These are phyloP conservation scores for Erodium maritimum DNA, from an alignment of 345 rosid genomes.

Conservation along the genomic window DNA sequence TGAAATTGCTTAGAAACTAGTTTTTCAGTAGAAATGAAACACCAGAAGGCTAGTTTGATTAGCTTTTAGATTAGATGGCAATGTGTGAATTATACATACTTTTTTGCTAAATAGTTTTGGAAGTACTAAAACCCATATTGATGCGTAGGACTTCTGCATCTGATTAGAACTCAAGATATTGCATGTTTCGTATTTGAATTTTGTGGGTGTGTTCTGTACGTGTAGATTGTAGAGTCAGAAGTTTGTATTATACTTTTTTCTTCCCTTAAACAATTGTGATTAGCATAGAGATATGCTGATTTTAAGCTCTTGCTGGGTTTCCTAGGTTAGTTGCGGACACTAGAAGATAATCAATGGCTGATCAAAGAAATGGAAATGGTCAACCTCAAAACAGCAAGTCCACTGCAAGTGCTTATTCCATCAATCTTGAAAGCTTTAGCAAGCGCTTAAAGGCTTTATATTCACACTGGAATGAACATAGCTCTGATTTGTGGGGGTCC, in stretches of 20 bases:
- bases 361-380: constrained; percentile 39
- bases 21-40: too few species aligned
- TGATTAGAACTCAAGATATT: neutral
- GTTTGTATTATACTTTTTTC: neutral
- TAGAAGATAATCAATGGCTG: constrained; percentile 35
- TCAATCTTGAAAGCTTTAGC: constrained; percentile 46
- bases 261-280: too few species aligned
- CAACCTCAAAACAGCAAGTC: constrained; percentile 34
- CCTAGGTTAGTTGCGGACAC: neutral
- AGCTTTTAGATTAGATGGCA: too few species aligned
- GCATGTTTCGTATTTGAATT: neutral
- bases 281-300: neutral
- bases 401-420: constrained; percentile 34
- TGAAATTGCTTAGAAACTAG: too few species aligned
- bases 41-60: too few species aligned
- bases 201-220: neutral
- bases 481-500: constrained; percentile 54
- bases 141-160: neutral
- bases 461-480: constrained; percentile 50
- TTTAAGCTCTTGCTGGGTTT: neutral
- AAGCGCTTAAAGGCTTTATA: constrained; percentile 54
- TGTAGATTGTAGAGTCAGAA: neutral
- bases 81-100: too few species aligned
- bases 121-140: too few species aligned
- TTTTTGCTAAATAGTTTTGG: too few species aligned